Evolutionary conservation across 192 early-diverging fungal genomes (phyloP).

Genomic region (Coemansia sp.): DNA sequence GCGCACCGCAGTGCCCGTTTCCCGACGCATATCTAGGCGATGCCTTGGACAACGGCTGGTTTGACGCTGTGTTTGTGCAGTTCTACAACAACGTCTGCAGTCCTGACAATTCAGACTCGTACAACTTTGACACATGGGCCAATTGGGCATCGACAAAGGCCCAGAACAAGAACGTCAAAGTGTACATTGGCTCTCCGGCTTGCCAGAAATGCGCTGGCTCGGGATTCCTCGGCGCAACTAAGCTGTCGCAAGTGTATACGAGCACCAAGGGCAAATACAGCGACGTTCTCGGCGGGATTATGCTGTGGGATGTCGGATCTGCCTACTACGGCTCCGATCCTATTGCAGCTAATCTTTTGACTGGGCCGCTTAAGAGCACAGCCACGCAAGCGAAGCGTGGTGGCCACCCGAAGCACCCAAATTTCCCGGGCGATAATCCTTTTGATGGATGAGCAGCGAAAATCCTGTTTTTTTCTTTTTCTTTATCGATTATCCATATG

Average conservation of each 20-base stretch:
- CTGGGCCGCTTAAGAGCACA: not conserved
- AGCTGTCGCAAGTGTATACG: conserved; percentile 41
- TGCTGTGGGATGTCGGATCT: conserved; percentile 61
- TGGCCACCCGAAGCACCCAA: not conserved
- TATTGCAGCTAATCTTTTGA: conserved; percentile 13
- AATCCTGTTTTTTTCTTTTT: not conserved
- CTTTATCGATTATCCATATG: too few species aligned
- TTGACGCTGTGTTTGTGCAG: conserved; percentile 68
- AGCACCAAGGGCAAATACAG: conserved; percentile 38
- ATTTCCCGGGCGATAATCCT: not conserved
- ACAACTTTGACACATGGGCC: conserved; percentile 65
- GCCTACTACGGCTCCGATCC: conserved; percentile 14
- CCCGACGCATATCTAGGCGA: conserved; percentile 60
- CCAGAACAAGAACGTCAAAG: conserved; percentile 60
- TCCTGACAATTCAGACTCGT: conserved; percentile 46
- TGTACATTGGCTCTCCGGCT: conserved; percentile 63
- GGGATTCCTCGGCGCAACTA: conserved; percentile 54
- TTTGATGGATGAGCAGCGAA: not conserved
- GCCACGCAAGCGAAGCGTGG: not conserved
- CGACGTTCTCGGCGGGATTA: conserved; percentile 64
- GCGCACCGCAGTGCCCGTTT: conserved; percentile 66
- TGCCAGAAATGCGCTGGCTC: conserved; percentile 56
- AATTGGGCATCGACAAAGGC: conserved; percentile 62
- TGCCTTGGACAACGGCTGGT: conserved; percentile 62
- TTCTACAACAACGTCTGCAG: conserved; percentile 73